phyloP scores from a whole-genome alignment of 176 grass and related monocot genomes.

The Paspalum vaginatum region DNA sequence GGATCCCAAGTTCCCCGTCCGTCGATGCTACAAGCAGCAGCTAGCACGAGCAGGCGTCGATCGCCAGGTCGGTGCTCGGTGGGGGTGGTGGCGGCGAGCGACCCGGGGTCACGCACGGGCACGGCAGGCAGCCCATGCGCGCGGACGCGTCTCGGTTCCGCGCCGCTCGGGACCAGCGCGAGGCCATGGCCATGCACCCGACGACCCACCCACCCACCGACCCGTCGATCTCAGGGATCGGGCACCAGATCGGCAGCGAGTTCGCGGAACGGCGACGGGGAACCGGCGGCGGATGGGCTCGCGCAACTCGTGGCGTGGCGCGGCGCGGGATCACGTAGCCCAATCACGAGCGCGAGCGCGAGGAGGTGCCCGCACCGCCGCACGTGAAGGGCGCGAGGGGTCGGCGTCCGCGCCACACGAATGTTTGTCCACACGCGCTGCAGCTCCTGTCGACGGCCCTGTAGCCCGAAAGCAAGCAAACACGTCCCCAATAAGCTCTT shows the following conservation, averaged over 20 bases:
- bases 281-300: not conserved
- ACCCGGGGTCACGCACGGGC: constrained; percentile 9
- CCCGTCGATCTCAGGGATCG: constrained; percentile 14
- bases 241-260: constrained; percentile 1
- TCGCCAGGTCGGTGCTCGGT: too few species aligned
- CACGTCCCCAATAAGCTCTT: too few species aligned
- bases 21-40: too few species aligned
- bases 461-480: constrained; percentile 28
- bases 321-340: constrained; percentile 4
- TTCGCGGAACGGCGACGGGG: not conserved
- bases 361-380: constrained; percentile 14
- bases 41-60: too few species aligned
- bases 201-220: not conserved
- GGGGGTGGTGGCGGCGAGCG: not conserved
- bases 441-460: constrained; percentile 14
- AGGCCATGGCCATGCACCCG: not conserved
- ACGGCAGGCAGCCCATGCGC: constrained; percentile 31
- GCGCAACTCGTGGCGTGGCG: not conserved
- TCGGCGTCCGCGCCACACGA: constrained; percentile 46
- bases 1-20: too few species aligned
- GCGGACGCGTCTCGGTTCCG: constrained; percentile 12
- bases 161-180: constrained; percentile 28
- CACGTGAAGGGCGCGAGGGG: constrained; percentile 43
- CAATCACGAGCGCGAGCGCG: not conserved
- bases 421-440: constrained; percentile 54